Evolutionary conservation across 371 early-diverging fungal species (phyloP), one percentile per base, ranked within the genome.

Genomic region (Lichtheimia hyalospora): DNA sequence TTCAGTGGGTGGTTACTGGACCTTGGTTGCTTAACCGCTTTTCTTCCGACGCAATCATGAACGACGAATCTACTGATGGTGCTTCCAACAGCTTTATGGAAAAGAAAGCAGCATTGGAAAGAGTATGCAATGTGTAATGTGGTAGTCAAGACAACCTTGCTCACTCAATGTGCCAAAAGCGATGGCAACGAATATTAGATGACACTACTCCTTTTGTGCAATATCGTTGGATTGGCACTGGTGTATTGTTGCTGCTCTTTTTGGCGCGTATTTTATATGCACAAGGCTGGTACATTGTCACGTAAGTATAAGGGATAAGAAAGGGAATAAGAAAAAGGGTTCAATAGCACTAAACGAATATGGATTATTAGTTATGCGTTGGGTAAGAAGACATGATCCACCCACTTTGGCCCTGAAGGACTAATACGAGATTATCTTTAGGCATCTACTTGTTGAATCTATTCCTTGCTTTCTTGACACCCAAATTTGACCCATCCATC

Each of bases 241-340:
- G 67, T 20, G 66, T 84, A 2, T 61, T 87, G 20, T 63, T 92
- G 40, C 28, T 93, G 4, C 55, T 92, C 40, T 97, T 93, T 70
- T 76, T 92, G 73, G 42, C 90, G 12, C 88, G 98, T 28, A 91
- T 96, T 18, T 75, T 95, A 41, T 54, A 83, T 43, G 84, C 89
- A 7, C 91, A 96, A 64, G 96, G 96, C 15, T 98, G 93, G 93
- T 98, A 95, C 71, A 96, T 98, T 69, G 91, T 96, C 58, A 90
- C 92, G 68, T 91, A 86, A 74, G 67, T 53, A 8, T n/a, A 13
- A 16, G 39, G 18, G 20, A 54, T 46, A 46, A n/a, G 46, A 16
- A 46, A n/a, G 18, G n/a, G 15, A n/a, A 44, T 18, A 15, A 18
- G 20, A 43, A 34, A 34, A 43, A 24, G 20, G 24, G 27, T 39